Base-by-base conservation (phyloP, 345 rosid genomes). In the Cochlearia excelsa region DNA sequence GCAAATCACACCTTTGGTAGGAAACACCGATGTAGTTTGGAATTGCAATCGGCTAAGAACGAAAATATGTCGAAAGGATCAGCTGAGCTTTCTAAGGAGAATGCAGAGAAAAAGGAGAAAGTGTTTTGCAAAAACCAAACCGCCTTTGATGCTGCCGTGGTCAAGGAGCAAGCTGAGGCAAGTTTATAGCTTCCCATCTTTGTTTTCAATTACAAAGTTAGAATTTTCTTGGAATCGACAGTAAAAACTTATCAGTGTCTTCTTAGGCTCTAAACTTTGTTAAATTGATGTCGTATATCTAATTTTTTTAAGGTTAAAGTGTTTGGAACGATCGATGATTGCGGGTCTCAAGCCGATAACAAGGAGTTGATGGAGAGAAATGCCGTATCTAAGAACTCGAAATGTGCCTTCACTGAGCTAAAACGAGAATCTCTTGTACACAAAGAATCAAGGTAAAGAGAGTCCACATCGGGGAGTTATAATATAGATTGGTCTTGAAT, bases 1-100 rank as follows among this genome's bases (percentile, higher is more conserved):
- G 51, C 39, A 61, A 28, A 62, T 49, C 73, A 69, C 57, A 49
- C 51, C 27, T 41, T 47, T 28, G 74, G 68, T 11, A 39, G 55
- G 33, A 62, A 48, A 55, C 74, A 69, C 27, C 40, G 23, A 47
- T 31, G 54, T 4, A 53, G 30, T 5, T 7, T 68, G 66, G 66
- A 68, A 33, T 4, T 46, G 48, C 61, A 45, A 46, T 26, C 61
- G 6, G 30, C 44, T 1, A 46, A 53, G 37, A 45, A 37, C 9
- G 66, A 60, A 39, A 46, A 27, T 9, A 50, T 35, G 46, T 50
- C 40, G 9, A 57, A 6, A 5, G 49, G 48, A 68, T 57, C 53
- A 28, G 49, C 10, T 54, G 53, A 37, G 37, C 33, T 59, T 51
- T 51, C 46, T 5, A 30, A 29, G 9, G 66, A 68, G 28, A 46